A percentile compares a stretch with the other conserved stretches of the same genome.
phyloP scores from a whole-genome alignment of 345 rosid species.

The Ceriops tagal region DNA sequence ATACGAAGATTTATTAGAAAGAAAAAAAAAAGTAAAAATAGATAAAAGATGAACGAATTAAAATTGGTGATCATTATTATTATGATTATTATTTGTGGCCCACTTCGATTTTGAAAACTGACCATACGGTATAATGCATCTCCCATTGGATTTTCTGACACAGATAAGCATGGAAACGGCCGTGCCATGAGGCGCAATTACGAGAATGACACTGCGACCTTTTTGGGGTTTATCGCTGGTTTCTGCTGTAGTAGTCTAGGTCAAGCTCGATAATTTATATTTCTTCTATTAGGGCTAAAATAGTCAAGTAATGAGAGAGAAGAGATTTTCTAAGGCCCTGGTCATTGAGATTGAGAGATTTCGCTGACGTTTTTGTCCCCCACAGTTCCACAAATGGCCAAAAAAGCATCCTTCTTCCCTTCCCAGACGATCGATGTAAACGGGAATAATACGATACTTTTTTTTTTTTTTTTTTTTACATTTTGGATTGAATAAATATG shows the following conservation, averaged over 20 bases:
- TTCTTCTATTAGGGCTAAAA: constrained; percentile 23
- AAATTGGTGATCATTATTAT: too few relatives aligned
- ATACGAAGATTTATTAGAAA: background rate
- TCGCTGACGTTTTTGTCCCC: constrained; percentile 39
- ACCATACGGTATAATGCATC: constrained; percentile 57
- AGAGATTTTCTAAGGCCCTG: constrained; percentile 14
- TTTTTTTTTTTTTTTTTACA: background rate
- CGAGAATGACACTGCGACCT: constrained; percentile 25
- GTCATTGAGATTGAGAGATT: too few relatives aligned
- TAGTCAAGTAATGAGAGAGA: background rate
- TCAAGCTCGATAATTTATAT: background rate
- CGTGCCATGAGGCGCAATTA: constrained; percentile 30
- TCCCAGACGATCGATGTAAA: too few relatives aligned
- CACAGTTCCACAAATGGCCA: constrained; percentile 38
- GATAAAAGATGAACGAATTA: too few relatives aligned
- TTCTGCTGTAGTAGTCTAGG: too few relatives aligned
- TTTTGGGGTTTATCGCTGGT: background rate
- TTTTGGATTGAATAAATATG: too few relatives aligned
- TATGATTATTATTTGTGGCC: constrained; percentile 19
- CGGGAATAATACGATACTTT: too few relatives aligned
- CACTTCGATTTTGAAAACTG: constrained; percentile 44
- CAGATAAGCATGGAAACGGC: constrained; percentile 17
- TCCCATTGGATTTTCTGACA: constrained; percentile 89
- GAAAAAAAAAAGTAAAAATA: background rate
- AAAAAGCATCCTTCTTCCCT: constrained; percentile 31